Conservation (phyloP, 148 eudicot species). For the Vaccinium corymbosum region DNA sequence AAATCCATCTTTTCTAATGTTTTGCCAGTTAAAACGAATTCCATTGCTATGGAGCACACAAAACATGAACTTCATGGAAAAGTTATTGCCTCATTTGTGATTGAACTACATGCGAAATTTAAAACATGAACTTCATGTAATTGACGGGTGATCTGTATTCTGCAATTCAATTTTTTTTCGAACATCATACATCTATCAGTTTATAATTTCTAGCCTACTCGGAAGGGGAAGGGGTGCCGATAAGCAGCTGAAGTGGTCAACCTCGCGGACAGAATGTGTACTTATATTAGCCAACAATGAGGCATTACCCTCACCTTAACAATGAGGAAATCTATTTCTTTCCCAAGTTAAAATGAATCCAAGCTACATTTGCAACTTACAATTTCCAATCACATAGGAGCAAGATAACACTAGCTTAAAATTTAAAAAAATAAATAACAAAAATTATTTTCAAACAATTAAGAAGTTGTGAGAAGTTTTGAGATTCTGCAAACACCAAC, state of each 20-base stretch:
- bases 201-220: not conserved
- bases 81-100: not conserved
- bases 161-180: not conserved
- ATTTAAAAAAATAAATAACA: not conserved
- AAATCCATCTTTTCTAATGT: not conserved
- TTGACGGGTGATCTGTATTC: not conserved
- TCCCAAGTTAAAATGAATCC: not conserved
- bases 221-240: not conserved
- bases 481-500: slow-evolving; percentile 8
- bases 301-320: not conserved
- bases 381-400: not conserved
- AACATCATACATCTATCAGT: not conserved
- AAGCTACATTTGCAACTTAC: not conserved
- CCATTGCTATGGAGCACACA: not conserved
- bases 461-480: not conserved
- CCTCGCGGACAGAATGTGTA: not conserved
- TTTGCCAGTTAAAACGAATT: not conserved
- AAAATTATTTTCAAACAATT: not conserved
- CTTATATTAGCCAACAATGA: not conserved
- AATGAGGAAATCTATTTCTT: not conserved
- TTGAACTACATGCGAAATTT: not conserved
- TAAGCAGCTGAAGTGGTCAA: not conserved
- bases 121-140: not conserved
- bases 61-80: not conserved
- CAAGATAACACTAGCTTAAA: not conserved